Evolutionary conservation across 2,329 filamentous ascomycete species (phyloP).

Genomic region (Juglanconis oblonga): DNA sequence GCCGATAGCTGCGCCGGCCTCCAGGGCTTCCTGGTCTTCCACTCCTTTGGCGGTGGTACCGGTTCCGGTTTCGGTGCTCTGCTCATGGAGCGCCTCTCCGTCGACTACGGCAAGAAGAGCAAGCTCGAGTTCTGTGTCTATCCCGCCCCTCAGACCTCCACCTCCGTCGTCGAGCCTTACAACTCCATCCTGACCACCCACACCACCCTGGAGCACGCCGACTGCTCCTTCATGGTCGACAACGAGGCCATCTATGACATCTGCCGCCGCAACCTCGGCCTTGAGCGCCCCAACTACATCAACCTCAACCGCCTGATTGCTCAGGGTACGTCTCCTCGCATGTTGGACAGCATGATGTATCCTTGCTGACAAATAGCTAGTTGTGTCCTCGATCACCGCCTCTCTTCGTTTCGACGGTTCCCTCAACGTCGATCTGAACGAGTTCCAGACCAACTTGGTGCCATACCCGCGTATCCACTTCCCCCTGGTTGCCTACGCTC

Average conservation of each 20-base stretch:
- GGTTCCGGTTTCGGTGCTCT: conserved; percentile 98
- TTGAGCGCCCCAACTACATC: conserved; percentile 97
- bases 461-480: conserved; percentile 99
- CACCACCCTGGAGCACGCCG: conserved; percentile 98
- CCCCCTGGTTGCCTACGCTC: conserved; percentile 94
- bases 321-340: conserved; percentile 62
- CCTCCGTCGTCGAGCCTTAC: conserved; percentile 98
- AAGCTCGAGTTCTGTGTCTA: conserved; percentile 99
- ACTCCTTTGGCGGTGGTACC: conserved; percentile 98
- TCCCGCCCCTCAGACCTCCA: conserved; percentile 94
- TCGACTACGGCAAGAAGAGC: conserved; percentile 99
- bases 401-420: conserved; percentile 98
- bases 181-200: conserved; percentile 99
- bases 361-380: conserved; percentile 43
- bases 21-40: conserved; percentile 99
- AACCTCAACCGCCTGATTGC: conserved; percentile 99
- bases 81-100: conserved; percentile 96
- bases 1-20: conserved; percentile 98
- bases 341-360: not conserved
- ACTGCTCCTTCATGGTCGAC: conserved; percentile 99
- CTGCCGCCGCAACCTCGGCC: conserved; percentile 94
- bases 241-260: conserved; percentile 99
- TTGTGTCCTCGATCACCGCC: conserved; percentile 97
- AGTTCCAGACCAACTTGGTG: conserved; percentile 99
- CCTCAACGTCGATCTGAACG: conserved; percentile 98